phyloP scores from a whole-genome alignment of 306 rosid species.

The Abrus precatorius region DNA sequence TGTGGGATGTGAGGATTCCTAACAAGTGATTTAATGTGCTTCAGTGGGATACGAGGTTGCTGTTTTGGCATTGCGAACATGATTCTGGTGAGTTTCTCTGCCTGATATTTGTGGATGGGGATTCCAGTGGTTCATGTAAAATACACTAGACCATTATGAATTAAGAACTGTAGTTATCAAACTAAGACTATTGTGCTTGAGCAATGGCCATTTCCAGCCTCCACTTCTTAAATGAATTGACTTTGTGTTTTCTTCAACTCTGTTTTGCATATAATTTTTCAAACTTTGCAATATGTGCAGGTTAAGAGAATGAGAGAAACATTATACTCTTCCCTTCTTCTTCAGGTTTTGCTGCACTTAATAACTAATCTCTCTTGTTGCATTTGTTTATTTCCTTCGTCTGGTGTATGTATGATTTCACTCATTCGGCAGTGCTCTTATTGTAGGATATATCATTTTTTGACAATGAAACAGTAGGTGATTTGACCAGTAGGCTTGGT shows the following conservation, averaged over 20 bases:
- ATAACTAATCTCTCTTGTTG: conserved; percentile 42
- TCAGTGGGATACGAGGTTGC: conserved; percentile 95
- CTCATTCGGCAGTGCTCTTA: conserved; percentile 57
- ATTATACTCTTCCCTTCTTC: conserved; percentile 86
- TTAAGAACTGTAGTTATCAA: conserved; percentile 6
- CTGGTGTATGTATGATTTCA: conserved; percentile 46
- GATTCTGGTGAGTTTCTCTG: conserved; percentile 80
- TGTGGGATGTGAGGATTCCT: conserved; percentile 47
- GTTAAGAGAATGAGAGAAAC: conserved; percentile 97
- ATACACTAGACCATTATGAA: conserved; percentile 18
- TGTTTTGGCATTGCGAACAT: conserved; percentile 93
- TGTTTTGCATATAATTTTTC: conserved; percentile 18
- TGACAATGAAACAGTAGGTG: conserved; percentile 96
- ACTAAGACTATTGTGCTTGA: conserved; percentile 34
- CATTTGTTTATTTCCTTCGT: conserved; percentile 27
- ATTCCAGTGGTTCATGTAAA: conserved; percentile 14
- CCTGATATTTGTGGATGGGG: background rate
- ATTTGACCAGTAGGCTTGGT: conserved; percentile 98
- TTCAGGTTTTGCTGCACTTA: conserved; percentile 71
- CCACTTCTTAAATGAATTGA: conserved; percentile 21
- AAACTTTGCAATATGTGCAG: conserved; percentile 59
- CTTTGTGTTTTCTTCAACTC: conserved; percentile 21
- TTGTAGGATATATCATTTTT: conserved; percentile 97
- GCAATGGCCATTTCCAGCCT: conserved; percentile 9
- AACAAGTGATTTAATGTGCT: conserved; percentile 54